A percentile compares a stretch with the other conserved stretches of the same genome.
phyloP scores from a whole-genome alignment of 495 filamentous ascomycete species.

The Hypoxylon trugodes region DNA sequence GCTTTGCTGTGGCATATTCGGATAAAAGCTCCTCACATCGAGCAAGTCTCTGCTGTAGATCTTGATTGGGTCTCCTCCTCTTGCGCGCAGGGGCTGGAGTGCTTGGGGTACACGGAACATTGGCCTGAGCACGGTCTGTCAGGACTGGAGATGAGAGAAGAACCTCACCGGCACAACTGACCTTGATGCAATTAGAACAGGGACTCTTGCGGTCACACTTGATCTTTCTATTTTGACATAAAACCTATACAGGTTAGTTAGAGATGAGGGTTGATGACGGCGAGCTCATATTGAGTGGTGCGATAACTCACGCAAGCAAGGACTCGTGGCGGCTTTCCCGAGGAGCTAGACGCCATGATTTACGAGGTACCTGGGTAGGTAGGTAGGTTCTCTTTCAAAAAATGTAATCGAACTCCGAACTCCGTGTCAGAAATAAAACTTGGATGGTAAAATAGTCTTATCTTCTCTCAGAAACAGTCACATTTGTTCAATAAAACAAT shows the following conservation, averaged over 20 bases:
- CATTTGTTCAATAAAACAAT: too few species aligned
- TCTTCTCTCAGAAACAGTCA: too few species aligned
- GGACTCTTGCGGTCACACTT: slow-evolving; percentile 74
- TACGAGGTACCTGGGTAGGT: too few species aligned
- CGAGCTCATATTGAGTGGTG: not conserved
- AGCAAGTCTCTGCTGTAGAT: slow-evolving; percentile 57
- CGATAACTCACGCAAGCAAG: slow-evolving; percentile 38
- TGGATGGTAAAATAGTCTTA: too few species aligned
- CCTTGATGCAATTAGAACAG: slow-evolving; percentile 66
- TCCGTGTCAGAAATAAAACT: slow-evolving; percentile 15
- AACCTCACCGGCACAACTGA: slow-evolving; percentile 16
- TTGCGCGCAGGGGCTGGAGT: slow-evolving; percentile 59
- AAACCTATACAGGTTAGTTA: slow-evolving; percentile 48
- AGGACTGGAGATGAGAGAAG: not conserved
- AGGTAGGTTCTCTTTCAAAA: too few species aligned
- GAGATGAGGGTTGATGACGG: slow-evolving; percentile 6
- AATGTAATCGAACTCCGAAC: not conserved
- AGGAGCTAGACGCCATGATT: slow-evolving; percentile 38
- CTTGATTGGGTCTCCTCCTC: slow-evolving; percentile 57
- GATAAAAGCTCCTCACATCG: slow-evolving; percentile 59
- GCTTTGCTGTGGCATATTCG: slow-evolving; percentile 54
- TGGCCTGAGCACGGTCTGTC: slow-evolving; percentile 45
- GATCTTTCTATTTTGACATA: slow-evolving; percentile 73
- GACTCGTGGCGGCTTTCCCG: slow-evolving; percentile 35
- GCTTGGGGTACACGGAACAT: slow-evolving; percentile 56